These are phyloP conservation scores for Saprolegnia diclina DNA, from an alignment of 352 stramenopile species.

Conservation along the genomic window DNA sequence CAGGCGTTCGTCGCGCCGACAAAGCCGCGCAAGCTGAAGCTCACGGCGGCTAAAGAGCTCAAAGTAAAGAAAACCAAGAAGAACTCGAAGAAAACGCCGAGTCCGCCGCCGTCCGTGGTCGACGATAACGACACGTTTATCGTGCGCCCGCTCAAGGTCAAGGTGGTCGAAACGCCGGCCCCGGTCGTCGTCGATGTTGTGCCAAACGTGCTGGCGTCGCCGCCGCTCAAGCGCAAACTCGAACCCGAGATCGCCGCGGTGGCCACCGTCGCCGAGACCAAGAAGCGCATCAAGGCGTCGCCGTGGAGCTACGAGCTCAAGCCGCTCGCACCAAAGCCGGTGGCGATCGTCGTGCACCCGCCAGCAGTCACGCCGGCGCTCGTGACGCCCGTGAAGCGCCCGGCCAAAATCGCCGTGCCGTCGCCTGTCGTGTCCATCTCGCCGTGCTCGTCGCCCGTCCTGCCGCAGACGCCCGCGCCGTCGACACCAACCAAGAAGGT, in stretches of 20 bases:
- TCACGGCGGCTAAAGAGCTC: background rate
- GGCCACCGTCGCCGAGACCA: background rate
- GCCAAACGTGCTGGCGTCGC: background rate
- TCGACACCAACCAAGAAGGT: background rate
- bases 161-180: background rate
- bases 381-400: background rate
- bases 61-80: background rate
- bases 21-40: background rate
- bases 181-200: background rate
- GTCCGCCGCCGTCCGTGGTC: background rate
- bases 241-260: background rate
- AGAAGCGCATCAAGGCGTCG: background rate
- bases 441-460: constrained; percentile 1
- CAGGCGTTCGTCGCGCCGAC: background rate
- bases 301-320: constrained; percentile 9
- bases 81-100: background rate
- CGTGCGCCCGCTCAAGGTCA: background rate
- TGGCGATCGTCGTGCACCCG: background rate
- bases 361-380: background rate
- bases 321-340: constrained; percentile 2
- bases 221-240: constrained; percentile 11
- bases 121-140: background rate
- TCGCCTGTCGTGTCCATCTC: constrained; percentile 24
- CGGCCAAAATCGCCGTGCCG: background rate
- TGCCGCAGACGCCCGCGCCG: constrained; percentile 7